Base-by-base conservation (phyloP, 768 basidiomycete genomes). In the Tricholoma sp. region DNA sequence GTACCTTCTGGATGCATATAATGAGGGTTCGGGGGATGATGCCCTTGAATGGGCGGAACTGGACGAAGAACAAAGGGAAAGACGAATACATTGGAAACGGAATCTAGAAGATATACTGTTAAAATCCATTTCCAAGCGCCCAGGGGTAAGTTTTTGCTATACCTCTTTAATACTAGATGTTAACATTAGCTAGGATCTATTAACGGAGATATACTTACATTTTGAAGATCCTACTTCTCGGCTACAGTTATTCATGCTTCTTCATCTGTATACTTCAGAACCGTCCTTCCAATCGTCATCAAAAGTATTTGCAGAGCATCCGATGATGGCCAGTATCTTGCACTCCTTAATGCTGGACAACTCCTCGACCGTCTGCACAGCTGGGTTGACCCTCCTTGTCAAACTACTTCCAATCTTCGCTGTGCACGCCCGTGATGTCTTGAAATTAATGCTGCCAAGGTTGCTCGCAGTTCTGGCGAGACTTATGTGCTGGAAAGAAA, bases 31-130 rank as follows among this genome's bases (percentile, higher is more conserved):
- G 3, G 83, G 82, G 2, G 78, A 82, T 44, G 91, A 93, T 65
- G 77, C 84, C 31, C 65, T 93, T 34, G 91, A 92, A 63, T 87
- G 86, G 83, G 84, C 85, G 12, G 81, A 78, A 42, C 70, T 91
- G 54, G 81, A 85, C 63, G 75, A 78, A 59, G 79, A 78, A 20
- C 81, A 89, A 62, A 78, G 85, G 51, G 80, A 81, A 54, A 79
- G 76, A 64, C 76, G 79, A 60, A 74, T 77, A 12, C 73, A 79
- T 28, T 94, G 91, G 91, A 92, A 91, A 69, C 69, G 72, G 29
- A 94, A 90, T 66, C 72, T 94, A 57, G 89, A 92, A 66, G 86
- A 89, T 61, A 78, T 89, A 17, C 74, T 93, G 41, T 74, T 90
- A 39, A 78, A 74, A 52, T 86, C 82, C 64, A 89, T 84, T 48